phyloP scores from a whole-genome alignment of 2,329 filamentous ascomycete genomes.

The Decorospora gaudefroyi region DNA sequence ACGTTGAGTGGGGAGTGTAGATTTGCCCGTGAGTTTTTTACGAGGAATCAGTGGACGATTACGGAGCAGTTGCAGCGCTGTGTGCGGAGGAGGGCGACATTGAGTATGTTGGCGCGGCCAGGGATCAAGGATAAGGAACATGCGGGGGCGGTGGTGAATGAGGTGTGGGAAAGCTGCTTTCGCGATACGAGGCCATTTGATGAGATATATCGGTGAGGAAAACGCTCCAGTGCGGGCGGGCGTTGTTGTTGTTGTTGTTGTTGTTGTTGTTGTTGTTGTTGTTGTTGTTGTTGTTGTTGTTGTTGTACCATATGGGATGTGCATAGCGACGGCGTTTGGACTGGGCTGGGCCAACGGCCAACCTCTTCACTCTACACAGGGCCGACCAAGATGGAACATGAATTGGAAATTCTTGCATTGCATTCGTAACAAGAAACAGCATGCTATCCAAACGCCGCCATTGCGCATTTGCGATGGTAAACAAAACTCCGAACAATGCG shows the following conservation, averaged over 20 bases:
- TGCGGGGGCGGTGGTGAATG: slow-evolving; percentile 85
- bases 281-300: too few relatives aligned
- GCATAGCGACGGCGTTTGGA: slow-evolving; percentile 10
- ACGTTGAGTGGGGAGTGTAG: slow-evolving; percentile 93
- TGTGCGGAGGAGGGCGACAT: slow-evolving; percentile 77
- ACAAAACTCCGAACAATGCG: slow-evolving; percentile 13
- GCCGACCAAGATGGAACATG: too few relatives aligned
- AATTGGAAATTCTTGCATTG: slow-evolving; percentile 17
- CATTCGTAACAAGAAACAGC: slow-evolving; percentile 12
- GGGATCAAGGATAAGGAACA: slow-evolving; percentile 83
- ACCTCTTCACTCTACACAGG: too few relatives aligned
- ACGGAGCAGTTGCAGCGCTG: slow-evolving; percentile 94
- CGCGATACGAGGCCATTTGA: slow-evolving; percentile 93
- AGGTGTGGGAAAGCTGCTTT: slow-evolving; percentile 99
- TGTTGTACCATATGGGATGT: too few relatives aligned
- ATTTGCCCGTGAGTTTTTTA: slow-evolving; percentile 84
- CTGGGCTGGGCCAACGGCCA: too few relatives aligned
- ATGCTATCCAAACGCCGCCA: slow-evolving; percentile 2
- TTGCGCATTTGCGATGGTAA: not conserved
- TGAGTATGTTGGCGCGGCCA: slow-evolving; percentile 78
- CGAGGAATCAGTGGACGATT: slow-evolving; percentile 80
- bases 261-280: too few relatives aligned
- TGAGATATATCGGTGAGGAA: slow-evolving; percentile 87
- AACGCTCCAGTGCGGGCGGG: too few relatives aligned
- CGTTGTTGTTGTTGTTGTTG: too few relatives aligned